Evolutionary conservation across 78 protist species (phyloP), one percentile per base, ranked within the genome.

Genomic region (Chrysochromulina tobinii): DNA sequence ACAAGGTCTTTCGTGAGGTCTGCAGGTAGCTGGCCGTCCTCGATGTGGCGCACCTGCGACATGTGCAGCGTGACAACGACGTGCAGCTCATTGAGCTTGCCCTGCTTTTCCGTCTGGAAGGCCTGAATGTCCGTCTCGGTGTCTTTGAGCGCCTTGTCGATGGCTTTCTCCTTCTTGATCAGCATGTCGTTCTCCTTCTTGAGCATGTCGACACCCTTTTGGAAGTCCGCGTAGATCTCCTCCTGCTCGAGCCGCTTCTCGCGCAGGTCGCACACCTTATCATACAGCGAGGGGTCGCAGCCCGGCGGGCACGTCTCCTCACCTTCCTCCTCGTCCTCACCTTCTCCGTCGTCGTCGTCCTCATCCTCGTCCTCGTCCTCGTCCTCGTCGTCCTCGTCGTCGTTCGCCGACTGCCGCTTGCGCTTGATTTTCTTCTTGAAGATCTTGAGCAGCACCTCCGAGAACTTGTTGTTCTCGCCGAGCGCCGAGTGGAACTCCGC

Each of bases 241-340:
- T 95, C 95, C 38, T 73, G 92, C 2, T 91, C 93, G 20, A 93
- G 92, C 8, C 95, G 87, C 48, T 53, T 17, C 57, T 66, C 94
- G 6, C 97, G 92, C 3, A 93, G 94, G 69, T 64, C 94, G 61
- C 92, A 64, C 50, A 93, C 94, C 1, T 1, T 0, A 4, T 89
- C 87, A 50, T 72, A 94, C 27, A 89, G 50, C 23, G n/a, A 66
- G 7, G 48, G 81, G 51, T 89, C 94, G 68, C 90, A 73, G 21
- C 92, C 92, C 0, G 86, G 89, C 21, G 96, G 96, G 61, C 93
- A 75, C 8, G 25, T 75, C 11, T 93, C 96, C 66, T 92, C 96
- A 53, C 91, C 95, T 17, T 88, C 95, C 25, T 90, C 89, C 51
- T 90, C 94, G 14, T 5, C 25, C 48, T 81, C 90, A 81, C 61